phyloP scores from a whole-genome alignment of 371 early-diverging fungal genomes.

The Smittium culicis region DNA sequence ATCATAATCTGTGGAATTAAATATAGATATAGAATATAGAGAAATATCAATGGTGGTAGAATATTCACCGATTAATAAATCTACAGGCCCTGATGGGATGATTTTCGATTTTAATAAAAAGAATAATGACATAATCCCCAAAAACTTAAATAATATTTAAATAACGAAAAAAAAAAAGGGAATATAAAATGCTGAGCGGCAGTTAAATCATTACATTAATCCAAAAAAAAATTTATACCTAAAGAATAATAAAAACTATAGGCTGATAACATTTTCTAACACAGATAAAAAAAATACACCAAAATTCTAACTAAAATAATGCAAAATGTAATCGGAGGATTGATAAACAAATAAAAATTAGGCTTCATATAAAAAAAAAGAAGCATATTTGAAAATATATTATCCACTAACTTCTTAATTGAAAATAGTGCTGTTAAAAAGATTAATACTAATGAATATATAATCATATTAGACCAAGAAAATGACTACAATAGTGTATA shows the following conservation, averaged over 20 bases:
- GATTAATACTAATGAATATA: not conserved
- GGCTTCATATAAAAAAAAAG: not conserved
- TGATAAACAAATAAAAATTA: not conserved
- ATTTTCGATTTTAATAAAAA: not conserved
- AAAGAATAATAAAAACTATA: not conserved
- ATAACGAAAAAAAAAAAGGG: not conserved
- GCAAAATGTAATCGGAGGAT: not conserved
- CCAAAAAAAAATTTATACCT: not conserved
- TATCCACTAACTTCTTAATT: not conserved
- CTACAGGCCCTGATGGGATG: not conserved
- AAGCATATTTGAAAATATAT: not conserved
- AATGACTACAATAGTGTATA: not conserved
- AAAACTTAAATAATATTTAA: not conserved
- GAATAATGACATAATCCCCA: not conserved
- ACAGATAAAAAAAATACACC: not conserved
- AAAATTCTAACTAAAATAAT: not conserved
- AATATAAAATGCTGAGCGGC: not conserved
- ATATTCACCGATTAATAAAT: not conserved
- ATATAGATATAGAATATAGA: not conserved
- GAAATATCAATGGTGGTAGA: not conserved
- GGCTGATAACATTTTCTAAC: not conserved
- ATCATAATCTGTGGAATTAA: not conserved
- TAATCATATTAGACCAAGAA: not conserved
- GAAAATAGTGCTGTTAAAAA: not conserved
- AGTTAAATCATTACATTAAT: not conserved